Percentiles rank a stretch among this genome's conserved stretches.
Conservation (phyloP, 2,329 filamentous ascomycete species). For the Lachnellula occidentalis region DNA sequence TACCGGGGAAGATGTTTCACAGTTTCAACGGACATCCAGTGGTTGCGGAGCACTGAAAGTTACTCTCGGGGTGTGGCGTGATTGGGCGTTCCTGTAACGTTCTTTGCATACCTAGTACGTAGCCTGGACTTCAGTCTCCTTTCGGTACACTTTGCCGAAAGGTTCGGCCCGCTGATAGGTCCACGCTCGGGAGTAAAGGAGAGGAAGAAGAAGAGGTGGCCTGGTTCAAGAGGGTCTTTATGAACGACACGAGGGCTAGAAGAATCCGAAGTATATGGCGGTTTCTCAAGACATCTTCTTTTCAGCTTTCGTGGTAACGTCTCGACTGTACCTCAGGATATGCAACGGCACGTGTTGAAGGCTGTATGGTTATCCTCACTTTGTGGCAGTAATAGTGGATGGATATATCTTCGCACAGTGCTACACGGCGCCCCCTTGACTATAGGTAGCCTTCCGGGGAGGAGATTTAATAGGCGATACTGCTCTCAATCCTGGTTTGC, state of each 20-base stretch:
- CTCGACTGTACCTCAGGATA: slow-evolving; percentile 20
- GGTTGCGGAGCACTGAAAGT: slow-evolving; percentile 7
- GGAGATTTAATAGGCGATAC: slow-evolving; percentile 18
- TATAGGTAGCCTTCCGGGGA: slow-evolving; percentile 3
- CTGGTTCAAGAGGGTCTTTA: slow-evolving; percentile 6
- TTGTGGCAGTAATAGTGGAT: slow-evolving; percentile 3
- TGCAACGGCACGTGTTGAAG: slow-evolving; percentile 20
- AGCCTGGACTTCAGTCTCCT: slow-evolving; percentile 19
- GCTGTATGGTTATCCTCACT: slow-evolving; percentile 9
- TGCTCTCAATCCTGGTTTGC: slow-evolving; percentile 10
- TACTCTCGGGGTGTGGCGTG: slow-evolving; percentile 23
- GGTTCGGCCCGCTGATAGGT: slow-evolving; percentile 27
- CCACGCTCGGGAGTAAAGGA: slow-evolving; percentile 3
- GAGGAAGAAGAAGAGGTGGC: slow-evolving; percentile 5
- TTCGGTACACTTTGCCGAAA: slow-evolving; percentile 23
- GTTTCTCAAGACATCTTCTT: neutral
- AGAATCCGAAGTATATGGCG: neutral
- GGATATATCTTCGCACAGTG: slow-evolving; percentile 12
- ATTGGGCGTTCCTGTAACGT: slow-evolving; percentile 21
- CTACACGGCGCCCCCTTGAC: slow-evolving; percentile 7
- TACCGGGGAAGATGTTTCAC: slow-evolving; percentile 23
- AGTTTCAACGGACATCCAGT: slow-evolving; percentile 7
- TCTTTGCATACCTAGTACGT: slow-evolving; percentile 23
- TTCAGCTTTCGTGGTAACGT: slow-evolving; percentile 2
- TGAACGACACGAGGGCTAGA: neutral